Evolutionary conservation across 345 rosid species (phyloP).

Genomic region (Kernera saxatilis): DNA sequence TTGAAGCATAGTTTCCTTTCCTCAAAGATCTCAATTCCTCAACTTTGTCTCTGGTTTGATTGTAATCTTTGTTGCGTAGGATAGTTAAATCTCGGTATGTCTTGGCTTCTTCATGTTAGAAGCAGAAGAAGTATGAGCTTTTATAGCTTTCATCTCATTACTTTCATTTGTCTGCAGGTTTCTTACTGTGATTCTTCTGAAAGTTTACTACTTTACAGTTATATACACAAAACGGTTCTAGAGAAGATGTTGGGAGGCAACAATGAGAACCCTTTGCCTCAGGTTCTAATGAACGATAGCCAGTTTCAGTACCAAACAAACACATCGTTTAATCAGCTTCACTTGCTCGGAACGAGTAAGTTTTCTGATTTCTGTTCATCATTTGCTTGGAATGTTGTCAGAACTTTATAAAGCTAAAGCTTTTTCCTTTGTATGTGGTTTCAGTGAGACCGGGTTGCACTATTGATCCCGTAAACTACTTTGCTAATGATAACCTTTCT

Average conservation of each 20-base stretch:
- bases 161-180: conserved; percentile 28
- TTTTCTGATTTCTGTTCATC: not conserved
- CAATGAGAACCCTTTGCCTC: conserved; percentile 48
- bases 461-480: conserved; percentile 61
- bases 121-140: not conserved
- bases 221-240: not conserved
- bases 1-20: not conserved
- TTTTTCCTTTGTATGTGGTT: conserved; percentile 9
- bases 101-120: not conserved
- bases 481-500: conserved; percentile 51
- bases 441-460: conserved; percentile 56
- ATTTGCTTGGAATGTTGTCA: not conserved
- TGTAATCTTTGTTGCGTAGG: not conserved
- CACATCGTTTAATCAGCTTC: conserved; percentile 56
- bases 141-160: not conserved
- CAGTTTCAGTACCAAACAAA: conserved; percentile 57
- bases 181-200: not conserved
- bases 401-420: not conserved
- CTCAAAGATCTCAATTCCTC: not conserved
- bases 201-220: conserved; percentile 12
- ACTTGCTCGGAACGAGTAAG: conserved; percentile 65
- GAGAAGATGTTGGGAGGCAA: conserved; percentile 67
- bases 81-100: not conserved
- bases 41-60: not conserved
- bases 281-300: conserved; percentile 46